Evolutionary conservation across 768 basidiomycete species (phyloP).

Genomic region (Macrolepiota fuliginosa): DNA sequence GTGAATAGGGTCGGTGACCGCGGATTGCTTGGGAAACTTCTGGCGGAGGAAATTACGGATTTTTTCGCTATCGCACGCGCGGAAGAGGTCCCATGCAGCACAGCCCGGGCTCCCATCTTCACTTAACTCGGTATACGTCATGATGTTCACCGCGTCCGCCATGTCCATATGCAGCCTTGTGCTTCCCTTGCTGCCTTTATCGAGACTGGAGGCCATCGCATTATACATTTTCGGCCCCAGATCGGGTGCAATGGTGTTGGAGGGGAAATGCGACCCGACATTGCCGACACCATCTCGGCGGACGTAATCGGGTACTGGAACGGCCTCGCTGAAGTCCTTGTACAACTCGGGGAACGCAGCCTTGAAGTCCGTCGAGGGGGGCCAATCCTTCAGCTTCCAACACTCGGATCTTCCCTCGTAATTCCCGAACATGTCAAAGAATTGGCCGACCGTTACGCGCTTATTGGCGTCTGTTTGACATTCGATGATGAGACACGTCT

Average conservation of each 20-base stretch:
- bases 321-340: constrained; percentile 77
- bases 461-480: constrained; percentile 73
- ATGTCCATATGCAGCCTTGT: constrained; percentile 94
- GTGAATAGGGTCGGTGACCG: constrained; percentile 76
- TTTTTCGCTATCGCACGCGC: constrained; percentile 75
- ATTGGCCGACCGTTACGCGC: constrained; percentile 66
- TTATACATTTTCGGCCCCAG: constrained; percentile 96
- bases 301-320: constrained; percentile 90
- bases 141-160: constrained; percentile 91
- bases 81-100: constrained; percentile 92
- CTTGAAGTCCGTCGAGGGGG: constrained; percentile 82
- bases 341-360: constrained; percentile 80
- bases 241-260: constrained; percentile 76
- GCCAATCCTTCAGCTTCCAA: constrained; percentile 95
- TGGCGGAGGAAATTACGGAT: constrained; percentile 72
- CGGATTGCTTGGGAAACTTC: constrained; percentile 27
- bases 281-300: constrained; percentile 87
- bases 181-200: constrained; percentile 71
- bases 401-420: constrained; percentile 55
- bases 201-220: constrained; percentile 72
- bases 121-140: constrained; percentile 66
- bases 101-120: constrained; percentile 67
- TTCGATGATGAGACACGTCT: constrained; percentile 72
- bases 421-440: constrained; percentile 77
- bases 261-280: constrained; percentile 85